Evolutionary conservation across 768 basidiomycete species (phyloP).

Genomic region (Russula abietina): DNA sequence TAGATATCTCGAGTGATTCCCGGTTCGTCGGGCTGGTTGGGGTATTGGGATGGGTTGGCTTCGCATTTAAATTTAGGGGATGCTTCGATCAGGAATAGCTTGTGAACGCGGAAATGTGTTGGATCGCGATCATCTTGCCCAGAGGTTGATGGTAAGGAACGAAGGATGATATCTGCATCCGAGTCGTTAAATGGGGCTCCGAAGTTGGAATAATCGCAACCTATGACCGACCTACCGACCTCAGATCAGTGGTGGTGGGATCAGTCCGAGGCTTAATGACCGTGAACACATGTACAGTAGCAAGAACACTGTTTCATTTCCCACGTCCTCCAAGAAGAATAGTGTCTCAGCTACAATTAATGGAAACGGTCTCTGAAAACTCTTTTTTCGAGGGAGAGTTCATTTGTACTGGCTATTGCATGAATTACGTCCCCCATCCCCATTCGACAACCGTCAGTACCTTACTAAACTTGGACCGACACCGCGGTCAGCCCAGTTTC

Average conservation of each 20-base stretch:
- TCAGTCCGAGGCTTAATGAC: too few species aligned
- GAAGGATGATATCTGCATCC: conserved; percentile 31
- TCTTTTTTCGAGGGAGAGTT: too few species aligned
- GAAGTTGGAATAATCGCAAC: conserved; percentile 26
- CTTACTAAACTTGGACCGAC: too few species aligned
- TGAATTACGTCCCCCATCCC: too few species aligned
- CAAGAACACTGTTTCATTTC: too few species aligned
- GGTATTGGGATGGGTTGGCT: neutral
- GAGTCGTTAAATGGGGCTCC: conserved; percentile 43
- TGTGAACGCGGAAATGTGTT: conserved; percentile 12
- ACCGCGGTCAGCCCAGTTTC: neutral
- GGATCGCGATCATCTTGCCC: neutral
- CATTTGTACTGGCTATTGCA: too few species aligned
- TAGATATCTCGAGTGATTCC: neutral
- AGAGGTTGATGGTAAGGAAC: neutral
- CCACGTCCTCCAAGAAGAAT: too few species aligned
- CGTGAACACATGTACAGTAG: too few species aligned
- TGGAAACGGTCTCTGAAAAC: too few species aligned
- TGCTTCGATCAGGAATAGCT: conserved; percentile 10
- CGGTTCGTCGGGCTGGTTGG: neutral
- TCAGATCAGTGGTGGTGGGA: too few species aligned
- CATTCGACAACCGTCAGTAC: neutral
- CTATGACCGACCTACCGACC: too few species aligned
- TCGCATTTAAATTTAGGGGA: conserved; percentile 10
- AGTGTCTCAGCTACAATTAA: too few species aligned